Base-by-base conservation (phyloP, 805 yeast species). In the Ogataea nonfermentans region DNA sequence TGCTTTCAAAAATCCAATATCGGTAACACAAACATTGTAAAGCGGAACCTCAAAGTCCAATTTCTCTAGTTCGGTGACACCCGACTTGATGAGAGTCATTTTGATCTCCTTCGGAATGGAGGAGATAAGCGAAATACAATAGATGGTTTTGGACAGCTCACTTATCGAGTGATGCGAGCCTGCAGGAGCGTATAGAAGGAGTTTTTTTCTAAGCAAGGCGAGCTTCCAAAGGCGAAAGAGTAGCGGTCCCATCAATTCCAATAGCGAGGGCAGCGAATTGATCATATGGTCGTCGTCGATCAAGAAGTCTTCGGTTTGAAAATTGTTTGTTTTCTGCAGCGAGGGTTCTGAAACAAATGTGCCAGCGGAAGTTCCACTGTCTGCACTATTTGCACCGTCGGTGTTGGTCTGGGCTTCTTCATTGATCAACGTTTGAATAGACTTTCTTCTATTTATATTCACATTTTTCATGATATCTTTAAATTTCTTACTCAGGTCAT, bases 11-110 rank as follows among this genome's bases (percentile, higher is more conserved):
- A 62, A 70, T 35, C 62, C 61, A 25, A 73, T 62, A 55, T 84
- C 91, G 37, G 72, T 70, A 23, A 84, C 70, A 14, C 84, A 78
- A 20, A 84, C 70, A 39, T 77, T 78, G 59, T 76, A 84, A n/a
- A 82, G 47, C 1, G 84, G 83, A 37, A 59, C 70, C 13, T 70
- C 63, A 41, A 52, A 68, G 29, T 62, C 55, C 9, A 61, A 36
- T 3, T 35, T 33, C 6, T 50, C 53, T 6, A 49, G 29, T 17
- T 52, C 37, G 11, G 33, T 14, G 19, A 40, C 57, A 31, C 40
- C 49, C 10, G 62, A 54, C 22, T 63, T 63, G 16, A 68, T 48
- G 22, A 58, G 35, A 12, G 44, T 22, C 4, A 40, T 13, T 57
- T 50, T 24, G 11, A 78, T 59, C 30, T 79, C 83, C 37, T 70